These are phyloP conservation scores for Solanum chacoense DNA, from an alignment of 305 asterid genomes.

Conservation along the genomic window DNA sequence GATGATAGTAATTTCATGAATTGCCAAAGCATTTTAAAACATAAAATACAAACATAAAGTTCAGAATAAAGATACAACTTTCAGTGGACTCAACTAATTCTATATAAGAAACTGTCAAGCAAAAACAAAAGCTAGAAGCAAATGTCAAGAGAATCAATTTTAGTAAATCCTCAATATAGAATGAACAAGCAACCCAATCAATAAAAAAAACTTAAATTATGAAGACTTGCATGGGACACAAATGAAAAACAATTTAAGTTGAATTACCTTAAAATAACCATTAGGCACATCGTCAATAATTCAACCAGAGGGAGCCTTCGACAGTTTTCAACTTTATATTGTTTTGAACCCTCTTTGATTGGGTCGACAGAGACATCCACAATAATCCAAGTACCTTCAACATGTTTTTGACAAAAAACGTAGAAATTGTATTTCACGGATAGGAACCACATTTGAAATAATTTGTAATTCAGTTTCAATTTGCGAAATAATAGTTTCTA, in stretches of 20 bases:
- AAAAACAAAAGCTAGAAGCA: too few species aligned
- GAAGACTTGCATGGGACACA: background rate
- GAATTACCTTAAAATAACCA: constrained; percentile 47
- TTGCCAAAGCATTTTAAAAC: too few species aligned
- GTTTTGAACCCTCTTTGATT: constrained; percentile 16
- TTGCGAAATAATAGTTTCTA: too few species aligned
- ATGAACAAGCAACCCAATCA: too few species aligned
- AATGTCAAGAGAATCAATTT: too few species aligned
- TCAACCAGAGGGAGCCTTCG: constrained; percentile 7
- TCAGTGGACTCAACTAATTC: too few species aligned
- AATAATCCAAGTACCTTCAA: constrained; percentile 47
- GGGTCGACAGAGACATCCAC: constrained; percentile 52
- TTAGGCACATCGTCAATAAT: constrained; percentile 42
- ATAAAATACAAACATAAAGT: too few species aligned
- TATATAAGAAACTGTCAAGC: too few species aligned
- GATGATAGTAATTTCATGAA: too few species aligned
- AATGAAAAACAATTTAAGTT: background rate
- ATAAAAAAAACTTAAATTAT: too few species aligned
- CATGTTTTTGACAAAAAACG: constrained; percentile 59
- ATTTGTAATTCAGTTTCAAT: constrained; percentile 13
- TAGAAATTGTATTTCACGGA: constrained; percentile 35
- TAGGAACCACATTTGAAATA: constrained; percentile 18
- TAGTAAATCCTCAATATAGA: too few species aligned
- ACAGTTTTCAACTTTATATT: constrained; percentile 13
- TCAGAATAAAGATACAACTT: too few species aligned